A percentile compares a stretch with the other conserved stretches of the same genome.
Evolutionary conservation across 2,329 filamentous ascomycete species (phyloP).

Genomic region (Aspergillus quadrilineatus): DNA sequence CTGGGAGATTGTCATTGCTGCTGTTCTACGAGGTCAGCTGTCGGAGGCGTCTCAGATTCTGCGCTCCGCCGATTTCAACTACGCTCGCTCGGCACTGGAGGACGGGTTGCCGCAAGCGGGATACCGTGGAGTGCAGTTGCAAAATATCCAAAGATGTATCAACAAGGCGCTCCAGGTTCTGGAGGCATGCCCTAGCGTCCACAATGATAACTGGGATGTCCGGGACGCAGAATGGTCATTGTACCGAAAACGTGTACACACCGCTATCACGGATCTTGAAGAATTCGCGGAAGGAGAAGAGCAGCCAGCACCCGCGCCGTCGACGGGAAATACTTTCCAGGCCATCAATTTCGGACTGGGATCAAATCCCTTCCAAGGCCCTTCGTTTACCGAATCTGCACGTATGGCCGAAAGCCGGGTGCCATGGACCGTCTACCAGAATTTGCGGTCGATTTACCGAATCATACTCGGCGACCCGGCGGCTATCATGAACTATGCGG

Average conservation of each 20-base stretch:
- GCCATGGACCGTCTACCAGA: slow-evolving; percentile 88
- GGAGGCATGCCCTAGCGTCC: slow-evolving; percentile 68
- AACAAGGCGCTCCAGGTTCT: slow-evolving; percentile 68
- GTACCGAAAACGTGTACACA: slow-evolving; percentile 73
- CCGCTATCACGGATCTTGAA: slow-evolving; percentile 68
- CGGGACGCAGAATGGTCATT: slow-evolving; percentile 77
- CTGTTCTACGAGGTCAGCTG: slow-evolving; percentile 74
- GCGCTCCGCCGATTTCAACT: slow-evolving; percentile 72
- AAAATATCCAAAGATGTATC: slow-evolving; percentile 72
- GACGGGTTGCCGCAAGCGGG: slow-evolving; percentile 64
- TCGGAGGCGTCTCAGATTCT: slow-evolving; percentile 66
- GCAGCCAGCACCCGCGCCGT: slow-evolving; percentile 42
- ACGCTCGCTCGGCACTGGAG: slow-evolving; percentile 64
- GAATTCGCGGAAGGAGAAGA: slow-evolving; percentile 76
- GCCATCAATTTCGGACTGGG: slow-evolving; percentile 49
- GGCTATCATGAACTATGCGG: slow-evolving; percentile 72
- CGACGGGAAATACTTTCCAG: slow-evolving; percentile 46
- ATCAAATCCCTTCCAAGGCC: slow-evolving; percentile 16
- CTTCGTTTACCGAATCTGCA: slow-evolving; percentile 64
- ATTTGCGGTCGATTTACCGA: slow-evolving; percentile 74
- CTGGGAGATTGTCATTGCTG: slow-evolving; percentile 79
- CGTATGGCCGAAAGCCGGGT: slow-evolving; percentile 79
- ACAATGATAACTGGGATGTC: slow-evolving; percentile 72
- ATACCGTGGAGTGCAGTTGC: slow-evolving; percentile 73
- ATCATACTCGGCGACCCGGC: slow-evolving; percentile 74